These are phyloP conservation scores for Fraxinus dipetala DNA, from an alignment of 305 asterid genomes.

Conservation along the genomic window DNA sequence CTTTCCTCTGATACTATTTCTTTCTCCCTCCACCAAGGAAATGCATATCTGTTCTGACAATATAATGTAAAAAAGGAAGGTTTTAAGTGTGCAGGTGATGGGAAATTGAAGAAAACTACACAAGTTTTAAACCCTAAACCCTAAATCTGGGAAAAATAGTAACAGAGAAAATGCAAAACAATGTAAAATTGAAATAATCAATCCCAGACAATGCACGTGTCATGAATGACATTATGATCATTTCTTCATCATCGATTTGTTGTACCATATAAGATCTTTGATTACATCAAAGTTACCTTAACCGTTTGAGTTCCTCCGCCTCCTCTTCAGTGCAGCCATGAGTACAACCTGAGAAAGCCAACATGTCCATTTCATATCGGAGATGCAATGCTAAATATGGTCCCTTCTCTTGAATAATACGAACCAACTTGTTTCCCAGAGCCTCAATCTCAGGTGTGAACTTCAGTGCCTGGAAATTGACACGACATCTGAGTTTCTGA, in stretches of 20 bases:
- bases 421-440: conserved; percentile 73
- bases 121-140: neutral
- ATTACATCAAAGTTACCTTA: conserved; percentile 51
- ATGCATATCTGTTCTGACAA: conserved; percentile 62
- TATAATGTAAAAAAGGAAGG: conserved; percentile 8
- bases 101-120: neutral
- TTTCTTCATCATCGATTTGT: neutral
- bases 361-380: conserved; percentile 99
- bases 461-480: conserved; percentile 84
- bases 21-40: conserved; percentile 99
- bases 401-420: conserved; percentile 66
- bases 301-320: conserved; percentile 81
- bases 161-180: neutral
- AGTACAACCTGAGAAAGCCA: conserved; percentile 99
- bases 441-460: conserved; percentile 92
- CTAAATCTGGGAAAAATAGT: neutral
- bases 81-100: neutral
- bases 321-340: conserved; percentile 86
- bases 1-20: conserved; percentile 80
- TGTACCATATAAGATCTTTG: neutral
- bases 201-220: neutral
- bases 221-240: neutral
- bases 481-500: conserved; percentile 91
- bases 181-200: neutral
- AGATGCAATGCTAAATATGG: conserved; percentile 88